Percentiles rank a stretch among this genome's conserved stretches.
Conservation (phyloP, 2,329 filamentous ascomycete species). For the Fusarium sulawesiense region DNA sequence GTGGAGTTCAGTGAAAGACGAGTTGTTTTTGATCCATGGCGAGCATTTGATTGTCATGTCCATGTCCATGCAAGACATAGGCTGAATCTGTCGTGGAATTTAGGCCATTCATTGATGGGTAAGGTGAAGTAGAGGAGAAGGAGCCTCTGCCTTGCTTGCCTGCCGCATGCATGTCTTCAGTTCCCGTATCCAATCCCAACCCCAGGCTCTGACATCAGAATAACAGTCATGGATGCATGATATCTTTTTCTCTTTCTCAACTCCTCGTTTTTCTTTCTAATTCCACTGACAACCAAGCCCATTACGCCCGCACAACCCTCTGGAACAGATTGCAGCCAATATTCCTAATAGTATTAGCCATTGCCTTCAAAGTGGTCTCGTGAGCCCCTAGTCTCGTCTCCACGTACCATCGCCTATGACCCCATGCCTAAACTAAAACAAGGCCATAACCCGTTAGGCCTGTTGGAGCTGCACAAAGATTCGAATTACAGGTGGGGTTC, state of each 20-base stretch:
- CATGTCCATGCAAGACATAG: not conserved
- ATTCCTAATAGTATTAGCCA: constrained; percentile 17
- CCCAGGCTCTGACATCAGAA: constrained; percentile 9
- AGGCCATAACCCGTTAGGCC: constrained; percentile 22
- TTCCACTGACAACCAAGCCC: constrained; percentile 4
- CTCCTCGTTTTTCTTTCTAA: not conserved
- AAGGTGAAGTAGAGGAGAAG: constrained; percentile 8
- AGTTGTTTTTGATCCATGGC: not conserved
- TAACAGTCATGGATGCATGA: not conserved
- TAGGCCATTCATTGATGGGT: constrained; percentile 14
- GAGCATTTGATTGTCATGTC: not conserved
- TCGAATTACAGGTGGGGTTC: constrained; percentile 34
- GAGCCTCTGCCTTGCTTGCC: not conserved
- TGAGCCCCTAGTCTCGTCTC: constrained; percentile 17
- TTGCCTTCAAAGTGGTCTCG: constrained; percentile 26
- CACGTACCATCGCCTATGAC: constrained; percentile 13
- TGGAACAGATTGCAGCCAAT: not conserved
- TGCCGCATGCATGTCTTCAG: not conserved
- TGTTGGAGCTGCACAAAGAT: constrained; percentile 15
- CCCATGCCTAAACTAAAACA: constrained; percentile 32
- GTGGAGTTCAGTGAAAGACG: not conserved
- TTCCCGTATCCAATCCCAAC: not conserved
- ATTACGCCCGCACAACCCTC: constrained; percentile 18
- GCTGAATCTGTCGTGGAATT: not conserved
- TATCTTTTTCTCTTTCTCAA: not conserved